Base-by-base conservation (phyloP, 208 protist genomes). In the Porcisia hertigi region DNA sequence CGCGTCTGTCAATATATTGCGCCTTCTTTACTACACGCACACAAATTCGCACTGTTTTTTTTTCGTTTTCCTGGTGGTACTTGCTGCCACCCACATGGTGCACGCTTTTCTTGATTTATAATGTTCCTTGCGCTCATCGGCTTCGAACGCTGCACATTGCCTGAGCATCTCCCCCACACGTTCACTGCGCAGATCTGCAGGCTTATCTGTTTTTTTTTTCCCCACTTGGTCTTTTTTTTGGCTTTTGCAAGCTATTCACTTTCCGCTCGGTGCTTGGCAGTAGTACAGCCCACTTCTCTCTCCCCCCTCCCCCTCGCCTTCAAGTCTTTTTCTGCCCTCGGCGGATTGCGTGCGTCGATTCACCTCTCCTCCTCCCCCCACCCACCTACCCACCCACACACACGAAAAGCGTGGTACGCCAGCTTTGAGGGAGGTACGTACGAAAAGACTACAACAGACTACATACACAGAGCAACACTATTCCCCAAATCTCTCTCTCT, bases 151-250 rank as follows among this genome's bases (percentile, higher is more conserved):
- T 36, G 43, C 60, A n/a, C 60, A 23, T 34, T 25, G n/a, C 58
- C 58, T 63, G 58, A 14, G 25, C n/a, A 39, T 63, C 30, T 16
- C 30, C 20, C 11, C 7, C 30, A 30, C 34, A 9, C 34, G 34
- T 6, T 7, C n/a, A n/a, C 49, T 55, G 47, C 9, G 14, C 30
- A 57, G 66, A 36, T 57, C 66, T n/a, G 16, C 66, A 71, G 66
- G 66, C 30, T 43, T 57, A 57, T 53, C 65, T 69, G 11, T 69
- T 39, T 58, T 71, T 39, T 55, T 70, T 54, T 36, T 49, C 9
- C 9, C 11, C 11, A 5, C 57, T 71, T 71, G 52, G 66, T 55
- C 47, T 43, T 71, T 57, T 57, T 36, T 18, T 39, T 25, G 36
- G 25, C 39, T 41, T 12, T 49, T 34, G 16, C 30, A 30, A 30